Evolutionary conservation across 2,329 filamentous ascomycete genomes (phyloP), one percentile per base, ranked within the genome.

Genomic region (Scedosporium boydii): DNA sequence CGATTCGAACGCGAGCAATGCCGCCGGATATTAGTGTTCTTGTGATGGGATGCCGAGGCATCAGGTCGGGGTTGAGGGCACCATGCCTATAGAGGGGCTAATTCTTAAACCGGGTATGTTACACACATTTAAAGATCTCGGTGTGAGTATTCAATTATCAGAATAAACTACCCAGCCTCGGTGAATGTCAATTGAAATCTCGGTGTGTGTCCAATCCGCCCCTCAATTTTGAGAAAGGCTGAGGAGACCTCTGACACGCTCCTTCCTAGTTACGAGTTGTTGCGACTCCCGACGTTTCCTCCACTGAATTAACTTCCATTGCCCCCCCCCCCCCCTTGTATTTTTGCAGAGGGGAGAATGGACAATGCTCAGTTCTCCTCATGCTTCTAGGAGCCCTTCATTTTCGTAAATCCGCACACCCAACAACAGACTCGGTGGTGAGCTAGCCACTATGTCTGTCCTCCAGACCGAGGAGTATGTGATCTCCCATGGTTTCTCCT

Each of bases 381-480:
- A 23, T 55, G 51, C 23, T 27, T 55, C 18, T 23, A 23, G n/a
- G 23, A 55, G 23, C 51, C 51, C 21, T 55, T 12, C 12, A 38
- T 38, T 38, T 38, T 10, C 12, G 12, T 55, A 55, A 55, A 55
- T 23, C 23, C 51, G 12, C 69, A 71, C 14, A 76, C 7, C 18
- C n/a, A 5, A 57, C n/a, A 5, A 57, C 6, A 59, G 14, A 41
- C 57, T 58, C 26, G 10, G n/a, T 41, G 12, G 29, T 21, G 51
- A 26, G 23, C 29, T 63, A 63, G 23, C 21, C 64, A 63, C 62
- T 57, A 78, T 78, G 76, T 78, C 76, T 58, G 75, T 78, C 63
- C 74, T 78, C 61, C 76, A 78, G 65, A 72, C 74, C 18, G 75
- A 76, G 70, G 76, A 78, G 76, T 78, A 69, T 29, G 75, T 21